Evolutionary conservation across 2,329 filamentous ascomycete genomes (phyloP).

Genomic region (Neofusicoccum cordaticola): DNA sequence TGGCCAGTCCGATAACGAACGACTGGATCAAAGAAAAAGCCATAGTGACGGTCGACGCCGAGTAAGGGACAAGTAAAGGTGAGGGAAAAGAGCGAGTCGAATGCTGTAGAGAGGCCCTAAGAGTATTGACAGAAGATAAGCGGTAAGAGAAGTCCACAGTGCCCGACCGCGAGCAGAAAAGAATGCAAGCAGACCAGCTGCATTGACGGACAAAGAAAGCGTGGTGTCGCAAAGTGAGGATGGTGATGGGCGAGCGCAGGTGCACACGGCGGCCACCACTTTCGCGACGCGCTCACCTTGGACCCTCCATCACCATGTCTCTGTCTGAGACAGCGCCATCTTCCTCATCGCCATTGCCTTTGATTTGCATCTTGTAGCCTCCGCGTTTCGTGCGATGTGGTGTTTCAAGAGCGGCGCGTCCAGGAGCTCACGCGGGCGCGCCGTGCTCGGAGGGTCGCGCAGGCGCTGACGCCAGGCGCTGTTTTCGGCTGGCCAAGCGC

Average conservation of each 20-base stretch:
- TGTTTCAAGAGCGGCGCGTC: neutral
- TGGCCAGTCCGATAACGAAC: constrained; percentile 21
- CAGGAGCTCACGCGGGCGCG: neutral
- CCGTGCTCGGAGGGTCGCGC: neutral
- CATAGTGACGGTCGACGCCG: neutral
- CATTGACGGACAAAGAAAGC: neutral
- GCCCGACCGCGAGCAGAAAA: neutral
- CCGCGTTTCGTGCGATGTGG: neutral
- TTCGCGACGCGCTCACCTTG: neutral
- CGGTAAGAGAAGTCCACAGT: neutral
- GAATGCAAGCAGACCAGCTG: neutral
- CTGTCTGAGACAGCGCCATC: neutral
- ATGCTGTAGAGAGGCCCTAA: neutral
- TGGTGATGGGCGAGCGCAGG: neutral
- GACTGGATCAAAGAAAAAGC: constrained; percentile 18
- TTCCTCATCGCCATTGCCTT: neutral
- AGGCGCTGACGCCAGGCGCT: neutral
- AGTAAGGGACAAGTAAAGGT: neutral
- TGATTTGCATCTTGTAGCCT: neutral
- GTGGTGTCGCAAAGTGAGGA: neutral
- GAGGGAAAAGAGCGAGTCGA: neutral
- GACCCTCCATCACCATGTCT: neutral
- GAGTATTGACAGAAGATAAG: neutral
- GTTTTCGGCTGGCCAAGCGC: constrained; percentile 2
- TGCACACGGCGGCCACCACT: neutral